Evolutionary conservation across 208 protist genomes (phyloP), one percentile per base, ranked within the genome.

Genomic region (Leishmania aethiopica): DNA sequence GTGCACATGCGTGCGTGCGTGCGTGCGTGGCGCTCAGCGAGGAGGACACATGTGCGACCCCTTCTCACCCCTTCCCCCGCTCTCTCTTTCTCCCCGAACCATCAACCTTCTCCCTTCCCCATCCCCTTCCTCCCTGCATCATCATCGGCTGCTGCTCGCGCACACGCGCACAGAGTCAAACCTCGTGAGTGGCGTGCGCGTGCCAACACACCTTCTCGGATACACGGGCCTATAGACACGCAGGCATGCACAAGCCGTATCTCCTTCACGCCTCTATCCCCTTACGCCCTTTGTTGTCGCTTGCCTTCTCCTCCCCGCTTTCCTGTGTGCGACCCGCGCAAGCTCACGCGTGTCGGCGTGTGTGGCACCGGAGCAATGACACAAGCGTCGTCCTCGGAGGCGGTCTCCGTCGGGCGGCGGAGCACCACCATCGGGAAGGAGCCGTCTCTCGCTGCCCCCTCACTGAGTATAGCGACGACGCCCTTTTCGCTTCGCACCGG

Each of bases 401-500:
- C 42, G 40, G 40, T 60, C 37, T 71, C 75, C 22, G 42, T 55
- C 6, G 60, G 45, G 17, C 47, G 19, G 32, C n/a, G 15, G 28
- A 74, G 80, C 70, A 3, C n/a, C 55, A 45, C 15, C 19, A 51
- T 40, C n/a, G 45, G 15, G 66, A 77, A 71, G 57, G 55, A 49
- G 73, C 1, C 1, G 0, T 15, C 73, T 28, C 60, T 37, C 40
- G 42, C 10, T 32, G 35, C 70, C 40, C 51, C 70, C 42, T 55
- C 45, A 13, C 22, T 32, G 15, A n/a, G n/a, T 64, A 47, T 28
- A 37, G 42, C 55, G 49, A 7, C 62, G 81, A 37, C 28, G 75
- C 37, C 67, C 17, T 59, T 59, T 7, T 37, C 66, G 55, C 45
- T 49, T 6, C 82, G 77, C 19, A 35, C 82, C 6, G 89, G 84